Evolutionary conservation across 768 basidiomycete genomes (phyloP), one percentile per base, ranked within the genome.

Genomic region (Holtermanniella nyarrowii): DNA sequence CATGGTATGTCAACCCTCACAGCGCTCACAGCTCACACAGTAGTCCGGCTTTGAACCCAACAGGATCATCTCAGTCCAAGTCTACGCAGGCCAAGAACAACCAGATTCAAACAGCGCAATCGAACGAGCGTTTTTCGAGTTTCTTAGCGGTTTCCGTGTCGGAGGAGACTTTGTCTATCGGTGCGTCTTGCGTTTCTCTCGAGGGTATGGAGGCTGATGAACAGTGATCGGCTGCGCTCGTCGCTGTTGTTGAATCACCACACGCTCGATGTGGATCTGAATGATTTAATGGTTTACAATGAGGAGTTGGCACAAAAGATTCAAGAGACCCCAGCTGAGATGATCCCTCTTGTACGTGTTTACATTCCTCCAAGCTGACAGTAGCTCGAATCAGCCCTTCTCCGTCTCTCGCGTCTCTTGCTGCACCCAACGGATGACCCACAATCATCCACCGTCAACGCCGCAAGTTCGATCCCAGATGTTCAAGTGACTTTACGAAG

Each of bases 101-200:
- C 16, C 73, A 78, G 86, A 89, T 18, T 78, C 81, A 0, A 84
- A 85, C 4, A 83, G 88, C 3, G 84, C 88, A 64, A 81, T 81
- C 0, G 88, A 89, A 65, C 82, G 81, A 64, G 75, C 83, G 23
- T 76, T 93, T 21, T 77, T 83, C 47, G 86, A 95, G 26, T 96
- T 97, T 73, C 76, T 96, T 42, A 77, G 87, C 49, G 81, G 83
- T 48, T 96, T 86, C 73, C 81, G 91, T 56, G 80, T 91, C 44
- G 87, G 86, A 11, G 85, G 85, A 57, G 85, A 88, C 63, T 97
- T 90, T 75, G 80, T 87, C 48, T 97, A 97, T 73, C 79, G 91
- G 89, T 84, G 50, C 52, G 78, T 62, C 13, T 4, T n/a, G n/a
- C n/a, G n/a, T n/a, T n/a, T 26, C 16, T 14, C 26, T 14, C 14